Evolutionary conservation across 306 rosid species (phyloP), one percentile per base, ranked within the genome.

Genomic region (Vicia faba): DNA sequence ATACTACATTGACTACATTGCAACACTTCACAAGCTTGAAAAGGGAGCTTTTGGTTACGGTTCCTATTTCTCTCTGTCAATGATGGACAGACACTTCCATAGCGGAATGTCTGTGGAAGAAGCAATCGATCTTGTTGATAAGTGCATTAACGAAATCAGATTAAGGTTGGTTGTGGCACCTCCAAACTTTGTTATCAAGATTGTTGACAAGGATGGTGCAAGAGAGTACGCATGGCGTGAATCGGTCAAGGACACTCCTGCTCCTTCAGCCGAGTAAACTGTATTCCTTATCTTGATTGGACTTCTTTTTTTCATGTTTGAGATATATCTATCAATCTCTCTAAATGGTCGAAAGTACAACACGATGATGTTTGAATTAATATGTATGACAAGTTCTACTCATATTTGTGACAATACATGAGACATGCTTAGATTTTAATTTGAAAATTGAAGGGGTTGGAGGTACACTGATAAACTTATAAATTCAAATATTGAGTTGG

Each of bases 31-130:
- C 95, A 93, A 93, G 85, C 92, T 93, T 79, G 97, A 93, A 44
- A 93, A 86, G 84, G 99, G 95, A 44, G 97, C 99, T 53, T 93
- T 90, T 60, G 99, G 99, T 39, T 93, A 88, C 29, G 99, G 96
- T 2, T 90, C 99, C 46, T 93, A 88, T 61, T 88, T 93, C 48
- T 75, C 99, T 12, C 95, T 93, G 43, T 66, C 97, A 29, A 82
- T 86, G 82, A 93, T 93, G 99, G 96, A 93, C 79, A 85, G 98
- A 82, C 96, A 89, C 85, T 92, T 70, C 73, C 92, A 85, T 35
- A 85, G 86, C 28, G 89, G 85, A 71, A 93, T 93, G 99, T 77
- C 96, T 0, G 72, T 88, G 41, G 87, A 93, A 67, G 96, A 90
- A 71, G 97, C 96, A 5, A 66, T 90, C 36, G 90, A 84, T 66